Conservation (phyloP, 1,284 basidiomycete species). For the Veloporphyrellus conicus region DNA sequence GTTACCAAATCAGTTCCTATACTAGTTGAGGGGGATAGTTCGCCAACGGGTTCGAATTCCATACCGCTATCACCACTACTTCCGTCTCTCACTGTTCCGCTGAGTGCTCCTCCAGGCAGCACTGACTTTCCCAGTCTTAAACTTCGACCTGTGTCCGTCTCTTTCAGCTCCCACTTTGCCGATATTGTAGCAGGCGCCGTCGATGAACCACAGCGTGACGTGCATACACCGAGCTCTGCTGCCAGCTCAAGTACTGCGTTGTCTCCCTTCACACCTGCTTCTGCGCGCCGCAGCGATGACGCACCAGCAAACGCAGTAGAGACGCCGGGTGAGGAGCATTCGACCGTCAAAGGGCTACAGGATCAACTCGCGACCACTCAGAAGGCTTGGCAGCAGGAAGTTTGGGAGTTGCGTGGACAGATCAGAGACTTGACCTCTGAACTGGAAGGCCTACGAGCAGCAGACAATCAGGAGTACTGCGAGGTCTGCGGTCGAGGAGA, state of each 20-base stretch:
- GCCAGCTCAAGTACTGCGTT: constrained; percentile 41
- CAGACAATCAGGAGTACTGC: constrained; percentile 46
- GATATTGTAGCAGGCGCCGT: constrained; percentile 49
- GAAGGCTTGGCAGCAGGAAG: constrained; percentile 63
- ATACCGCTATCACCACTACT: constrained; percentile 2
- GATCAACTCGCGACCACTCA: constrained; percentile 59
- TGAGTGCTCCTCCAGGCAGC: constrained; percentile 61
- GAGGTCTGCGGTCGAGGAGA: constrained; percentile 56
- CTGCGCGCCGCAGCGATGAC: constrained; percentile 35
- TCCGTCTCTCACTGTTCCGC: constrained; percentile 30
- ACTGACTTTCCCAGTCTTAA: constrained; percentile 62
- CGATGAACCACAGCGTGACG: constrained; percentile 41
- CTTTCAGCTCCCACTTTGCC: constrained; percentile 67
- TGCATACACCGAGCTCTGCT: constrained; percentile 46
- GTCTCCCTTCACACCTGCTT: constrained; percentile 53
- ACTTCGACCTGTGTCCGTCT: constrained; percentile 70
- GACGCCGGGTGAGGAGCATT: constrained; percentile 42
- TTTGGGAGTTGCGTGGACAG: constrained; percentile 72
- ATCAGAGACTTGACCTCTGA: constrained; percentile 66
- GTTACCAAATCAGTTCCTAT: constrained; percentile 32
- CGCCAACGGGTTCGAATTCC: constrained; percentile 9
- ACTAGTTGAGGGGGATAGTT: constrained; percentile 14
- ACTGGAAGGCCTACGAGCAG: constrained; percentile 51
- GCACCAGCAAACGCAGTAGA: constrained; percentile 28
- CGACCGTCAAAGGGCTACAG: constrained; percentile 52